These are phyloP conservation scores for Zoysia japonica DNA, from an alignment of 176 grass and related monocot genomes.

Conservation along the genomic window DNA sequence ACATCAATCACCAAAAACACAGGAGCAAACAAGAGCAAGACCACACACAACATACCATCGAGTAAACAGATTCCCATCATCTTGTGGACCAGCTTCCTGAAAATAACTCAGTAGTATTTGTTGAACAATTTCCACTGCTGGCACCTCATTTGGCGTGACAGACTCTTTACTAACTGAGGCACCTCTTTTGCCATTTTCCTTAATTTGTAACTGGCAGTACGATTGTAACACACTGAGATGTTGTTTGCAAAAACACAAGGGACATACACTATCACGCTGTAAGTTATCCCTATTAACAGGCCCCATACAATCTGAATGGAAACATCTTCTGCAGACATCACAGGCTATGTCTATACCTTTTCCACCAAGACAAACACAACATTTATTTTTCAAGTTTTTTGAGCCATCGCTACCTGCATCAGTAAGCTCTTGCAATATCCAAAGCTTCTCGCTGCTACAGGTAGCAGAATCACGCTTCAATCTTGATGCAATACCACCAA, in stretches of 20 bases:
- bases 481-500: slow-evolving; percentile 90
- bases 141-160: slow-evolving; percentile 46
- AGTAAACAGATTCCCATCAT: slow-evolving; percentile 86
- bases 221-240: slow-evolving; percentile 79
- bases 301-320: slow-evolving; percentile 94
- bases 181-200: slow-evolving; percentile 67
- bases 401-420: slow-evolving; percentile 41
- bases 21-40: slow-evolving; percentile 29
- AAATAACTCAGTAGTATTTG: slow-evolving; percentile 94
- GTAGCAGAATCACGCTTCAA: slow-evolving; percentile 83
- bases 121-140: slow-evolving; percentile 65
- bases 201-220: slow-evolving; percentile 67
- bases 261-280: slow-evolving; percentile 64
- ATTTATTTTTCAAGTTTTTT: slow-evolving; percentile 65
- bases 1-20: slow-evolving; percentile 6
- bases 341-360: slow-evolving; percentile 81
- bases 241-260: slow-evolving; percentile 82
- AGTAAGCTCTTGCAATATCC: slow-evolving; percentile 84
- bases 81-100: slow-evolving; percentile 76
- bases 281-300: slow-evolving; percentile 69
- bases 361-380: slow-evolving; percentile 75
- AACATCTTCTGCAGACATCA: slow-evolving; percentile 73
- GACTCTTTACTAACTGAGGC: slow-evolving; percentile 52
- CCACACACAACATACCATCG: slow-evolving; percentile 67
- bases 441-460: slow-evolving; percentile 70